A percentile compares a stretch with the other conserved stretches of the same genome.
Conservation (phyloP, 768 basidiomycete species). For the Lentinus brumalis region DNA sequence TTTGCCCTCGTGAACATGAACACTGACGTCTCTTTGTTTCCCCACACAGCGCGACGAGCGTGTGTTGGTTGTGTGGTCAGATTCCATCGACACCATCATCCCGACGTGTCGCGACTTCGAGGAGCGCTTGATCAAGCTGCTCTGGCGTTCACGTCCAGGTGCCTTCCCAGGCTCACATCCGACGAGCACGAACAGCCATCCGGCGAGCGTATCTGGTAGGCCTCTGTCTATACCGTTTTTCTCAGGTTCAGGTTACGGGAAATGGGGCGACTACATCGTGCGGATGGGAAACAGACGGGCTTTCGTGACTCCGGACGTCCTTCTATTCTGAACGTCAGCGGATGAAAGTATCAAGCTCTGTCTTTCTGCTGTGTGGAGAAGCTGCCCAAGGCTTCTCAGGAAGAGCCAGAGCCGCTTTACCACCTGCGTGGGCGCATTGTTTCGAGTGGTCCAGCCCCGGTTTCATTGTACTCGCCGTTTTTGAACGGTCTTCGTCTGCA, state of each 20-base stretch:
- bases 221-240: not conserved
- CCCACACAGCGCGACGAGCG: slow-evolving; percentile 70
- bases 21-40: not conserved
- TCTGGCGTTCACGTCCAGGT: slow-evolving; percentile 49
- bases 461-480: too few species aligned
- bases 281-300: too few species aligned
- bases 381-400: not conserved
- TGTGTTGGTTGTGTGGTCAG: slow-evolving; percentile 84
- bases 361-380: not conserved
- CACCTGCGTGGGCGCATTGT: too few species aligned
- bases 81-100: slow-evolving; percentile 76
- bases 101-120: slow-evolving; percentile 54
- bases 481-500: too few species aligned
- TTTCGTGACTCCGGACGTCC: too few species aligned
- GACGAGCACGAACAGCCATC: slow-evolving; percentile 25
- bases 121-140: slow-evolving; percentile 55
- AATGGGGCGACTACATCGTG: too few species aligned
- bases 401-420: not conserved
- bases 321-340: too few species aligned
- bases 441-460: too few species aligned
- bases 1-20: not conserved
- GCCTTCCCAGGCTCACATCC: slow-evolving; percentile 31
- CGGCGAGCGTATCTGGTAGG: slow-evolving; percentile 24
- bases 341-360: not conserved
- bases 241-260: too few species aligned